These are phyloP conservation scores for Eimeria necatrix DNA, from an alignment of 169 alveolate genomes.

Conservation along the genomic window DNA sequence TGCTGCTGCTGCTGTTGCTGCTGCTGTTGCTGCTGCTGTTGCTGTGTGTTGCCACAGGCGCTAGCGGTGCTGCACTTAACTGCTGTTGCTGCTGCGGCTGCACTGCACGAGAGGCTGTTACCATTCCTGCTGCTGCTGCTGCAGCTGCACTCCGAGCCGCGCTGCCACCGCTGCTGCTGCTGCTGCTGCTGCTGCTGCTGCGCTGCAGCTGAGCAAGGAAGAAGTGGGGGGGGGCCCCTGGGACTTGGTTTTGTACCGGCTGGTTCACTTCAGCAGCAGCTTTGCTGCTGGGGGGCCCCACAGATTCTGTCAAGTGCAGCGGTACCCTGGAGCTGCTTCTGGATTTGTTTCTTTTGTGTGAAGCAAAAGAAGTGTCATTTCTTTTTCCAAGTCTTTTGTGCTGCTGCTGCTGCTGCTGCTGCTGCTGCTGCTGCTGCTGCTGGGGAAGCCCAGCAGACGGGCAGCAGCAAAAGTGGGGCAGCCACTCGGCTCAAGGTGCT, in stretches of 20 bases:
- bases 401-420: conserved; percentile 8
- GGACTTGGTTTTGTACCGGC: background rate
- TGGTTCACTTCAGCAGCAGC: background rate
- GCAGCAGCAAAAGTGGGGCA: too few relatives aligned
- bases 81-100: too few relatives aligned
- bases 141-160: background rate
- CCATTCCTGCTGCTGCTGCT: background rate
- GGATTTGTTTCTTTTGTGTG: background rate
- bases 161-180: too few relatives aligned
- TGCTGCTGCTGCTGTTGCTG: conserved; percentile 23
- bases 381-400: background rate
- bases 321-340: background rate
- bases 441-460: background rate
- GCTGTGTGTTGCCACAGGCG: background rate
- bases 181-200: background rate
- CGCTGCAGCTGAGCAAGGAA: background rate
- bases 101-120: background rate
- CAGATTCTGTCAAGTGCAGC: background rate
- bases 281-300: background rate
- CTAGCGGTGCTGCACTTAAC: background rate
- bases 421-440: background rate
- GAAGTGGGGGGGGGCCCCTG: background rate
- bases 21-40: background rate
- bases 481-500: too few relatives aligned
- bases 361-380: background rate